phyloP scores from a whole-genome alignment of 176 grass and related monocot genomes.

The Saccharum spontaneum region DNA sequence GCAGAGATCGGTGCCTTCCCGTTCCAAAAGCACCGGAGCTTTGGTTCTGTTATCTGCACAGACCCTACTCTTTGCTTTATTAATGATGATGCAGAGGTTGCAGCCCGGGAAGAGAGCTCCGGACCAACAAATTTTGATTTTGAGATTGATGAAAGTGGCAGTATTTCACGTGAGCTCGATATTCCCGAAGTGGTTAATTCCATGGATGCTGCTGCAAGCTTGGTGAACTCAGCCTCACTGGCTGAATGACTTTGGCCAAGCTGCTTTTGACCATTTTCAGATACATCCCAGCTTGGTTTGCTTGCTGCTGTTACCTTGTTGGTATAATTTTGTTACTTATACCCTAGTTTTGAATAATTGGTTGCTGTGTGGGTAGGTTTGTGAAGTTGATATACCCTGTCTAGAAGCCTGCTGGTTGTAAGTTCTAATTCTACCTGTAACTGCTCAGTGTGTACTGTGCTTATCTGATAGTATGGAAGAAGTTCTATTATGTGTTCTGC shows the following conservation, averaged over 20 bases:
- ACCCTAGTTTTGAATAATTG: constrained; percentile 30
- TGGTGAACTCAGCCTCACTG: constrained; percentile 40
- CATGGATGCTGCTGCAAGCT: constrained; percentile 38
- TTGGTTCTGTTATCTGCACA: constrained; percentile 34
- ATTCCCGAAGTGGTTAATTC: constrained; percentile 38
- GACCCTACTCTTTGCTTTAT: not conserved
- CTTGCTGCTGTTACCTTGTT: not conserved
- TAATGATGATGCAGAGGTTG: not conserved
- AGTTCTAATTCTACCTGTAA: constrained; percentile 3
- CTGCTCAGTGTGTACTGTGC: not conserved
- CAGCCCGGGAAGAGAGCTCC: constrained; percentile 40
- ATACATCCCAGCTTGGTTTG: constrained; percentile 19
- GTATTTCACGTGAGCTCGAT: constrained; percentile 33
- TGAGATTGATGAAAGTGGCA: constrained; percentile 32
- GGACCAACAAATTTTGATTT: constrained; percentile 38
- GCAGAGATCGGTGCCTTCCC: constrained; percentile 47
- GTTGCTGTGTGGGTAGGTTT: not conserved
- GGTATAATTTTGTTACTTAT: not conserved
- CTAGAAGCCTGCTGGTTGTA: constrained; percentile 9
- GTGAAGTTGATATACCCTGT: not conserved
- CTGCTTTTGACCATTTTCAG: not conserved
- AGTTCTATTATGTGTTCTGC: not conserved
- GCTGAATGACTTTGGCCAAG: constrained; percentile 17
- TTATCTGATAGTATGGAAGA: not conserved
- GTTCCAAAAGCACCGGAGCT: constrained; percentile 47